A percentile compares a stretch with the other conserved stretches of the same genome.
phyloP scores from a whole-genome alignment of 805 yeast species.

The Candida glaebosa region DNA sequence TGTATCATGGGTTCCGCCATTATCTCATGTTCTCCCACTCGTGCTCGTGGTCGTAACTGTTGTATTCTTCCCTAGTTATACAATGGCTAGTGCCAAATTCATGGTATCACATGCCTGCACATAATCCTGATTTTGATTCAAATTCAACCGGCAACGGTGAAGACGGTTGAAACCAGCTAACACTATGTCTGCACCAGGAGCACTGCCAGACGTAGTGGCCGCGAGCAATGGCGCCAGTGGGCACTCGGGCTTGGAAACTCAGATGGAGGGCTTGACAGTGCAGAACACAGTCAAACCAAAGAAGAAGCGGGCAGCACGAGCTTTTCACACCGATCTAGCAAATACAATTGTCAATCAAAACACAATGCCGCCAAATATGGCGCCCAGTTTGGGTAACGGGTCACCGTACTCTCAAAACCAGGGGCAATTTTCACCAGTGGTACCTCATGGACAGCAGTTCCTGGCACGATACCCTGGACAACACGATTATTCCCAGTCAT shows the following conservation, averaged over 20 bases:
- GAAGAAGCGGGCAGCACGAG: slow-evolving; percentile 29
- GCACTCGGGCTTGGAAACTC: not conserved
- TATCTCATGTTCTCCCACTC: not conserved
- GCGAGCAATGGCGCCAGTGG: not conserved
- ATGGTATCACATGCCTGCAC: no score
- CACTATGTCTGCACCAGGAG: not conserved
- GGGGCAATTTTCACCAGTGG: not conserved
- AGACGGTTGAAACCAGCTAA: no score
- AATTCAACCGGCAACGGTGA: no score
- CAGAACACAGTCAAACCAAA: slow-evolving; percentile 11
- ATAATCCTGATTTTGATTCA: not conserved
- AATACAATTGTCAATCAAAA: not conserved
- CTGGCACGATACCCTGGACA: slow-evolving; percentile 4
- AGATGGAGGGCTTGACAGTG: slow-evolving; percentile 5
- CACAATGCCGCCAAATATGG: not conserved
- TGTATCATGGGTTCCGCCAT: not conserved
- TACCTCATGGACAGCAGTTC: not conserved
- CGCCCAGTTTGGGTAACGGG: not conserved
- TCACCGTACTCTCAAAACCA: not conserved
- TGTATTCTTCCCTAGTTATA: no score
- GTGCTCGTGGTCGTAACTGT: no score
- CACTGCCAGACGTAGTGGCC: not conserved
- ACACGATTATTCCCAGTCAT: not conserved
- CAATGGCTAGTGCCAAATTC: no score
- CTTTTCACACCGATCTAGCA: slow-evolving; percentile 24